Conservation (phyloP, 768 basidiomycete species). For the Russula sp. region DNA sequence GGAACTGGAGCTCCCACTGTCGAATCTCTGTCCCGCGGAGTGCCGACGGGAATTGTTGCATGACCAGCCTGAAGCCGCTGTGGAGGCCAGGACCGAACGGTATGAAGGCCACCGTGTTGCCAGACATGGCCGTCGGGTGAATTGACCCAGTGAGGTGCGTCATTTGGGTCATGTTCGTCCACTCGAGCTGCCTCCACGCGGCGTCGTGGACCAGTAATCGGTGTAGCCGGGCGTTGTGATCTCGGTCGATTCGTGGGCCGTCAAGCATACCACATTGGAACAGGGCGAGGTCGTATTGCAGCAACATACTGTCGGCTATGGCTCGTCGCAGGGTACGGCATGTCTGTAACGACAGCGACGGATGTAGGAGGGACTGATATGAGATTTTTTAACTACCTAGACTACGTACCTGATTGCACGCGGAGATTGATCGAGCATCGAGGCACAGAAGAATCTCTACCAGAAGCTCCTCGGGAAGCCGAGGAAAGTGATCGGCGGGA, state of each 20-base stretch:
- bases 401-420: slow-evolving; percentile 1
- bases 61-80: not conserved
- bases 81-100: not conserved
- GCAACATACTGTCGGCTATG: not conserved
- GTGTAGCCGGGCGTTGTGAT: not conserved
- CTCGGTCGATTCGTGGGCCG: not conserved
- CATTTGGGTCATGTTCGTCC: not conserved
- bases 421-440: not conserved
- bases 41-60: not conserved
- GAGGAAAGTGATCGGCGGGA: not conserved
- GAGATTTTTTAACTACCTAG: too few relatives aligned
- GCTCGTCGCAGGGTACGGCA: not conserved
- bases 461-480: slow-evolving; percentile 1
- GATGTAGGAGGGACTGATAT: not conserved
- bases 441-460: not conserved
- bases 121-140: not conserved
- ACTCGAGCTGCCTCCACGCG: not conserved
- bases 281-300: not conserved
- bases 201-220: not conserved
- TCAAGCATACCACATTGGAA: not conserved
- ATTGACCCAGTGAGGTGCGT: not conserved
- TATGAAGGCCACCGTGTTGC: not conserved
- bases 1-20: slow-evolving; percentile 5
- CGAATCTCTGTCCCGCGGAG: not conserved
- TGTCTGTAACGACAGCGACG: not conserved